Base-by-base conservation (phyloP, 164 flowering plant genomes). In the Stephania japonica region DNA sequence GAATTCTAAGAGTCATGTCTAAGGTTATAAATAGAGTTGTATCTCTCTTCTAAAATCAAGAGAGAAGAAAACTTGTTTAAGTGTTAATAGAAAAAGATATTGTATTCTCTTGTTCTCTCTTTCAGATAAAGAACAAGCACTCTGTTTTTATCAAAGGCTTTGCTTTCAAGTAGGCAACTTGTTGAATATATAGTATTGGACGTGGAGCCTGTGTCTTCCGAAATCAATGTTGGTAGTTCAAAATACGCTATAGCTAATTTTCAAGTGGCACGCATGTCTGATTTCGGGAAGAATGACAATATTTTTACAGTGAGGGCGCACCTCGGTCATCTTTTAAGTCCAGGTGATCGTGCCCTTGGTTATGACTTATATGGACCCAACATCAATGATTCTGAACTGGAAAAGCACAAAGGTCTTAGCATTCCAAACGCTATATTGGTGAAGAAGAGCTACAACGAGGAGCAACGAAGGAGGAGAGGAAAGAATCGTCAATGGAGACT, bases 361-460 rank as follows among this genome's bases (percentile, higher is more conserved):
- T 89, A 86, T 75, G 93, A 89, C 70, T 68, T 89, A 16, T 82
- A 86, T 80, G 84, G 81, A 32, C 84, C 89, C 9, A 88, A 88
- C 75, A 77, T 16, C 70, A 86, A 87, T 78, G 87, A 86, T 77
- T 68, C 79, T 66, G 91, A 87, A 73, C 71, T 84, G 1, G 88
- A 84, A 41, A 87, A 81, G 76, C 81, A 86, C 71, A 84, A 82
- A 71, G 84, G 84, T 19, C 80, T 84, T 18, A 73, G 32, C 43
- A 65, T 84, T 9, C 90, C 90, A 0, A 87, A 89, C 10, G 90
- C 81, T 14, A 74, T 89, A 65, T 70, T 89, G 59, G 78, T 87
- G 5, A 89, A 85, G 78, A 87, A 89, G 84, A 89, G 92, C 80
- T 87, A 85, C 65, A 89, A 87, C 74, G 89, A 86, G 84, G 80